Conservation (phyloP, 176 grass and related monocot genomes). For the Cenchrus fungigraminus region DNA sequence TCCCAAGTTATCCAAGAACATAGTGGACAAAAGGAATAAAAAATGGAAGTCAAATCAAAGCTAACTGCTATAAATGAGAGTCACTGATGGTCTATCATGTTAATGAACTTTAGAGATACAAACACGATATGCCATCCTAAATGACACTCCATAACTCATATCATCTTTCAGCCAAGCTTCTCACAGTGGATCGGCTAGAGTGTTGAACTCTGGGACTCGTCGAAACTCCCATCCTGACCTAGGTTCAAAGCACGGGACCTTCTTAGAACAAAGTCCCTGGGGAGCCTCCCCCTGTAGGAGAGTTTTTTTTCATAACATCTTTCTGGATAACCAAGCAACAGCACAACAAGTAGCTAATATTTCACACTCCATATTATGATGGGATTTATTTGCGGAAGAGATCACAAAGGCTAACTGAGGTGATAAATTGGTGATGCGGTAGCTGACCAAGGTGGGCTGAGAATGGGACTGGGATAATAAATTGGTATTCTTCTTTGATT, state of each 20-base stretch:
- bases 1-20: conserved; percentile 9
- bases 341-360: conserved; percentile 7
- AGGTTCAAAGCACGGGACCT: too few relatives aligned
- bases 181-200: too few relatives aligned
- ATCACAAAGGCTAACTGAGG: background rate
- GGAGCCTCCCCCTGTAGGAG: too few relatives aligned
- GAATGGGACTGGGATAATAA: background rate
- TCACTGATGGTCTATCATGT: background rate
- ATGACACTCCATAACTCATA: conserved; percentile 19
- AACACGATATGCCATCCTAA: conserved; percentile 25
- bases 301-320: background rate
- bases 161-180: conserved; percentile 7
- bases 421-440: too few relatives aligned
- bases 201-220: too few relatives aligned
- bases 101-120: conserved; percentile 8
- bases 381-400: background rate
- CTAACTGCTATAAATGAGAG: background rate
- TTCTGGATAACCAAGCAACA: conserved; percentile 26
- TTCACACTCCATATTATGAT: conserved; percentile 12
- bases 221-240: too few relatives aligned
- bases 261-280: too few relatives aligned
- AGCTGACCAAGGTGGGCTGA: background rate
- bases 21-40: background rate
- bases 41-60: background rate
- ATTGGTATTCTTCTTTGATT: background rate